phyloP scores from a whole-genome alignment of 2,329 filamentous ascomycete genomes.

The Seiridium unicorne region DNA sequence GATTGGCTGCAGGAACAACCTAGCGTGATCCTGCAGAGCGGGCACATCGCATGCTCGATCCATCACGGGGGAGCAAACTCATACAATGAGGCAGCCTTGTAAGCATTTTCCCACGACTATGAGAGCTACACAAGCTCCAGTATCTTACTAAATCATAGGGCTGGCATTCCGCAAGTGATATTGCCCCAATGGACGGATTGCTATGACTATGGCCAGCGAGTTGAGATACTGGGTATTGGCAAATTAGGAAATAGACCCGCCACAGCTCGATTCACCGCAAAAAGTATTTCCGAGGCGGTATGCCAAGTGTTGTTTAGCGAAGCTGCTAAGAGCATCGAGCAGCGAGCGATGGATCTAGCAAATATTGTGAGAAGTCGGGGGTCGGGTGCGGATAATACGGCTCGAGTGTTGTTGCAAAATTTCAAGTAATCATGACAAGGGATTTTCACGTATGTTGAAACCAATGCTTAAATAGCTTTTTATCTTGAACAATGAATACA shows the following conservation, averaged over 20 bases:
- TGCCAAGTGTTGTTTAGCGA: too few relatives aligned
- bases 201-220: slow-evolving; percentile 16
- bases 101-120: neutral
- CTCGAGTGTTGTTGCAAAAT: too few relatives aligned
- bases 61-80: slow-evolving; percentile 37
- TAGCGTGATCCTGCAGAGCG: slow-evolving; percentile 16
- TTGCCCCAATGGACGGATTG: slow-evolving; percentile 17
- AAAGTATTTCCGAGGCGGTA: too few relatives aligned
- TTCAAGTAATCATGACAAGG: too few relatives aligned
- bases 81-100: slow-evolving; percentile 13
- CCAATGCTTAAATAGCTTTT: too few relatives aligned
- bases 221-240: slow-evolving; percentile 16
- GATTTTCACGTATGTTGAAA: too few relatives aligned
- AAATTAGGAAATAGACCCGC: slow-evolving; percentile 10
- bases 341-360: too few relatives aligned
- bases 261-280: too few relatives aligned
- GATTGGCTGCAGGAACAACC: neutral
- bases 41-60: slow-evolving; percentile 27
- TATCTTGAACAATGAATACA: too few relatives aligned
- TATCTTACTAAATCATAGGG: slow-evolving; percentile 1
- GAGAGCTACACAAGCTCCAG: neutral
- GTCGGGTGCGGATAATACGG: too few relatives aligned
- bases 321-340: too few relatives aligned
- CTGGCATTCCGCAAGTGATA: slow-evolving; percentile 17
- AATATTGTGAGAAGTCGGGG: too few relatives aligned